Evolutionary conservation across 352 stramenopile species (phyloP).

Genomic region (Elongisporangium undulatum): DNA sequence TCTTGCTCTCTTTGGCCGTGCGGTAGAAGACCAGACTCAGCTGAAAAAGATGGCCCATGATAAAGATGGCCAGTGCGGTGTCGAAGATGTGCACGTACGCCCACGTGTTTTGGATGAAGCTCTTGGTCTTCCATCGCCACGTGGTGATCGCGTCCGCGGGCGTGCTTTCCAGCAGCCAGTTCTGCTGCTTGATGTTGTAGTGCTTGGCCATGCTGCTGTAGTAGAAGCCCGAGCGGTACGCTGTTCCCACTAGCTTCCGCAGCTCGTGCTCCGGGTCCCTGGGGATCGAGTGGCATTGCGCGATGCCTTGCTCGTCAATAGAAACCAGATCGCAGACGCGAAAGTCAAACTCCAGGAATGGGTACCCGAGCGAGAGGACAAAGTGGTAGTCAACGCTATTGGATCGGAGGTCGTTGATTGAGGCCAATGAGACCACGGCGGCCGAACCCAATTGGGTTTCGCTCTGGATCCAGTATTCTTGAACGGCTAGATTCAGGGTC

Average conservation of each 20-base stretch:
- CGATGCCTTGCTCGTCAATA: neutral
- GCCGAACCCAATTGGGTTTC: too few relatives aligned
- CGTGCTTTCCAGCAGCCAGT: neutral
- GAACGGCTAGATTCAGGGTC: too few relatives aligned
- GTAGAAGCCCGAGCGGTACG: neutral
- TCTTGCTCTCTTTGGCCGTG: neutral
- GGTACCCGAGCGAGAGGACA: neutral
- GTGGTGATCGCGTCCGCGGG: neutral
- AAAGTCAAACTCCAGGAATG: neutral
- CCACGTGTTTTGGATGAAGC: neutral
- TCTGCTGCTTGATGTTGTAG: neutral
- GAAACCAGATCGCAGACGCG: neutral
- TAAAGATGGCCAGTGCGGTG: neutral
- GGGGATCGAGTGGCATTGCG: neutral
- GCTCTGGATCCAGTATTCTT: too few relatives aligned
- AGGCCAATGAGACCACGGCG: too few relatives aligned
- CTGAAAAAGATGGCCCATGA: neutral
- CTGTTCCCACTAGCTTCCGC: neutral
- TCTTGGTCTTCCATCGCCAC: neutral
- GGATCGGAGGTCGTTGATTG: too few relatives aligned
- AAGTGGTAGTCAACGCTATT: too few relatives aligned
- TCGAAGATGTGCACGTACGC: neutral
- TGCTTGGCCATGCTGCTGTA: neutral
- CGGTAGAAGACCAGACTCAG: neutral
- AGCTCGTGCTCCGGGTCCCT: neutral